Evolutionary conservation across 2,329 filamentous ascomycete species (phyloP), one percentile per base, ranked within the genome.

Genomic region (Bisporella sp.): DNA sequence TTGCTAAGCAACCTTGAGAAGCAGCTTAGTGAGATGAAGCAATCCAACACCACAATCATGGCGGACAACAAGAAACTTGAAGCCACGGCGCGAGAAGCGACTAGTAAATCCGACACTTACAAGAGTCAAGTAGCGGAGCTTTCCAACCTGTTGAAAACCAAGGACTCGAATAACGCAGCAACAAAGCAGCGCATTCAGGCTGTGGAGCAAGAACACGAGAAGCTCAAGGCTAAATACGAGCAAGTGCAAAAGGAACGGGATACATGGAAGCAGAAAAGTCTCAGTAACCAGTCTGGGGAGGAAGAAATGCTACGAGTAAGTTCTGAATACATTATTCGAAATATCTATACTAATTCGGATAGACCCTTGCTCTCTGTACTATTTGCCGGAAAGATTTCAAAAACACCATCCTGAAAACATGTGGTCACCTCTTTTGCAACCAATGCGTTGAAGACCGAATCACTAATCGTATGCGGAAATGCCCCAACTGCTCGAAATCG

Each of bases 341-440:
- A 28, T 28, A 43, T 21, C 21, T 21, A 21, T 58, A 53, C 71
- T 75, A 62, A 75, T 64, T 21, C 46, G 11, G 51, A 2, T 62
- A 89, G 84, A 77, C 78, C 62, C 78, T 93, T 68, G 85, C 88
- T 32, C 81, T 95, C 47, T 99, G 93, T 73, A 89, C 89, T 8
- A 88, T 97, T 46, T 99, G 95, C 72, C 88, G 89, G 59, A 85
- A 82, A 63, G 89, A 92, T 59, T 91, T 96, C 73, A 97, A 97
- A 70, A 89, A 97, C 64, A 95, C 91, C 1, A 86, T 85, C 7
- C 79, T 99, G 67, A 95, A 93, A 71, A 90, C 88, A 1, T 99
- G 93, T 67, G 93, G 93, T 1, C 93, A 99, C 68, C 81, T 95
- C 45, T 96, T 97, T 69, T 99, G 93, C 77, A 84, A 85, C 64